Evolutionary conservation across 805 yeast species (phyloP), one percentile per base, ranked within the genome.

Genomic region (Alloascoidea hylecoeti): DNA sequence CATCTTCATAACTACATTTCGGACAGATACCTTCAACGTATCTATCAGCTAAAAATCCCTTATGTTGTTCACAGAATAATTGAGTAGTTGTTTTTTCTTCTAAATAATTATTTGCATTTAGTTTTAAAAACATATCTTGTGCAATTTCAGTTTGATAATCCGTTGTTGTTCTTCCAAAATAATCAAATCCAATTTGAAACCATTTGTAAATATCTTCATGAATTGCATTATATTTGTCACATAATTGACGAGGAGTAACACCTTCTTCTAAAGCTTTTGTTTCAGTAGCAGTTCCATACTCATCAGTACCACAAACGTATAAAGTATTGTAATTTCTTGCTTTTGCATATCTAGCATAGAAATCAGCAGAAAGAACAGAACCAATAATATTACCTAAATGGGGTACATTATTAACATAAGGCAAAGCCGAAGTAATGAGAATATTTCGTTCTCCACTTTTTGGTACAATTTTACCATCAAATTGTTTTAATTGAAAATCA

Each of bases 251-350:
- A 37, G 99, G 98, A 2, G 94, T 71, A 42, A 83, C 80, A 33
- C 80, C 77, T 53, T 92, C 98, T 57, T 89, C 97, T 37, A 92
- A 63, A 6, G 98, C 98, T 62, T 89, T 92, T 18, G 98, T 92
- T 60, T 92, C 99, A 13, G 98, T 92, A 35, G 99, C 99, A 41
- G 99, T 92, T 56, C 99, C 99, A 56, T 92, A 92, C 63, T 92
- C 99, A 57, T 92, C 99, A 30, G 98, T 92, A 63, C 99, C 99
- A 61, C 98, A 86, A 41, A 92, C 62, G 52, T 65, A 92, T 46
- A 92, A 63, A 15, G 95, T 68, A 57, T 88, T 92, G 63, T 79
- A 78, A 58, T 85, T 82, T 66, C 96, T 76, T 49, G 79, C 77
- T 59, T 86, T 88, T 56, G 82, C 74, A 59, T 83, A 92, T 54